A percentile compares a stretch with the other conserved stretches of the same genome.
phyloP scores from a whole-genome alignment of 805 yeast species.

The Debaryomyces tyrocola region DNA sequence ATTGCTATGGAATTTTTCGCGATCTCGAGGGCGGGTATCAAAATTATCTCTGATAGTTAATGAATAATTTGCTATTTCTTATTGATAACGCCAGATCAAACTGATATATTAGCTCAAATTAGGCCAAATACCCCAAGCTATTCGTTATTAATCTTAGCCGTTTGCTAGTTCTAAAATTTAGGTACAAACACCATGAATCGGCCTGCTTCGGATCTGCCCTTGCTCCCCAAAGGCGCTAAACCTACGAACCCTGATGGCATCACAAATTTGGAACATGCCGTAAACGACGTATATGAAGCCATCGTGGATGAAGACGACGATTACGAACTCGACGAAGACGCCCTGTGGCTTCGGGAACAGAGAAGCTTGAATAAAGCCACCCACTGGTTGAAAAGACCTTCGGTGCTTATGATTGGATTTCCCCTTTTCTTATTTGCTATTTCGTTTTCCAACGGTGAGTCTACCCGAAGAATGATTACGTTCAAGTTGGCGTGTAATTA shows the following conservation, averaged over 20 bases:
- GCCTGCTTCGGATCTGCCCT: too few relatives aligned
- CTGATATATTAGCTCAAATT: too few relatives aligned
- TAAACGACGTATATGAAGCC: slow-evolving; percentile 40
- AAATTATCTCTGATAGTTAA: too few relatives aligned
- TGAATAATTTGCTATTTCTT: too few relatives aligned
- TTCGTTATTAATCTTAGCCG: too few relatives aligned
- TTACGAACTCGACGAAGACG: slow-evolving; percentile 39
- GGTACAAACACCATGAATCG: too few relatives aligned
- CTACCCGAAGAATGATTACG: slow-evolving; percentile 41
- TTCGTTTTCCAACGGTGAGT: slow-evolving; percentile 34
- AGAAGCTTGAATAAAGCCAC: slow-evolving; percentile 41
- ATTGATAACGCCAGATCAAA: too few relatives aligned
- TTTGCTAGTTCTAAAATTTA: too few relatives aligned
- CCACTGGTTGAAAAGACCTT: slow-evolving; percentile 60
- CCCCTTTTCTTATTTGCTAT: slow-evolving; percentile 44
- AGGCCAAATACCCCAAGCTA: too few relatives aligned
- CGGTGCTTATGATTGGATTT: slow-evolving; percentile 48
- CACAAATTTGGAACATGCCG: slow-evolving; percentile 28
- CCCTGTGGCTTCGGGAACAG: slow-evolving; percentile 51
- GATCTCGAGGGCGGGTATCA: too few relatives aligned
- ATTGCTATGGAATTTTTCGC: too few relatives aligned
- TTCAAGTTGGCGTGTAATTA: slow-evolving; percentile 30
- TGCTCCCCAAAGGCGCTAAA: too few relatives aligned
- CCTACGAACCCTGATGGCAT: slow-evolving; percentile 3
- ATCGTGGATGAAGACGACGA: slow-evolving; percentile 33